phyloP scores from a whole-genome alignment of 495 filamentous ascomycete species.

The Penicillium fimorum region DNA sequence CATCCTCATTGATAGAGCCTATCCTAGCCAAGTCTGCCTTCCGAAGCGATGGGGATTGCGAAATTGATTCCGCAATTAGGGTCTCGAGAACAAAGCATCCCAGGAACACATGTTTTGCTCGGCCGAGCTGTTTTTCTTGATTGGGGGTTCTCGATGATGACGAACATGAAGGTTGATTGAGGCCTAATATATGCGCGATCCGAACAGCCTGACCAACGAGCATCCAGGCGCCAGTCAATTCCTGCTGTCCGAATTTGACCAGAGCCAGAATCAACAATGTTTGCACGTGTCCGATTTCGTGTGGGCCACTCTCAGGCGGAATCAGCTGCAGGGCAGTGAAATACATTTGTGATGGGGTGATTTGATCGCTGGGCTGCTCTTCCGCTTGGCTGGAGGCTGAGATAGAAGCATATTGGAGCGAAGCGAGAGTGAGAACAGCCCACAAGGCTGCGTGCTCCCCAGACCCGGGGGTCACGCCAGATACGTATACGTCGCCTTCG shows the following conservation, averaged over 20 bases:
- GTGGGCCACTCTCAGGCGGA: slow-evolving; percentile 51
- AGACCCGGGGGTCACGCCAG: slow-evolving; percentile 34
- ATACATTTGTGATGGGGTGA: slow-evolving; percentile 46
- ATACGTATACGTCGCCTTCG: slow-evolving; percentile 36
- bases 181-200: slow-evolving; percentile 47
- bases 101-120: slow-evolving; percentile 52
- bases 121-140: slow-evolving; percentile 25
- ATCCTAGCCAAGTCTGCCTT: slow-evolving; percentile 45
- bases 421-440: slow-evolving; percentile 56
- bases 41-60: slow-evolving; percentile 51
- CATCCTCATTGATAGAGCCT: slow-evolving; percentile 56
- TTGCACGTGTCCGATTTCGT: slow-evolving; percentile 60
- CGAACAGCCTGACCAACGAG: slow-evolving; percentile 61
- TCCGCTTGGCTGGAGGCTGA: slow-evolving; percentile 31
- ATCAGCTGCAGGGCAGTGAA: slow-evolving; percentile 54
- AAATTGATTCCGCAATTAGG: slow-evolving; percentile 53
- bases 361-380: slow-evolving; percentile 15
- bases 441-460: slow-evolving; percentile 63
- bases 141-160: slow-evolving; percentile 14
- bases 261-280: slow-evolving; percentile 61
- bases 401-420: slow-evolving; percentile 48
- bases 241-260: slow-evolving; percentile 54
- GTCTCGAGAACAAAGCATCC: slow-evolving; percentile 67
- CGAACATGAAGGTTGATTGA: slow-evolving; percentile 27
- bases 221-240: slow-evolving; percentile 56